phyloP scores from a whole-genome alignment of 371 early-diverging fungal genomes.

The Mortierella polycephala region DNA sequence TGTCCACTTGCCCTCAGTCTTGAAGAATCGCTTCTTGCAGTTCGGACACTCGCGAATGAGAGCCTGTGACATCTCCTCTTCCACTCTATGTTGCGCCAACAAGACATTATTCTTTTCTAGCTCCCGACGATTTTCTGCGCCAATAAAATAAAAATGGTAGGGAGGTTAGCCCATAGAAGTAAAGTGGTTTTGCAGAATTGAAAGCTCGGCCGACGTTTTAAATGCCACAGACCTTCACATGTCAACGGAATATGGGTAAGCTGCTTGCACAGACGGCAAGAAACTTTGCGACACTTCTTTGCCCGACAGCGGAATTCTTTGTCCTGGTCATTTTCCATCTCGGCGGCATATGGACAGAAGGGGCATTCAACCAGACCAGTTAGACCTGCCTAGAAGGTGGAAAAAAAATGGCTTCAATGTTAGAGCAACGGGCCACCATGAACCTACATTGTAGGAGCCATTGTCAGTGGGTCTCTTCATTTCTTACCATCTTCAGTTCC shows the following conservation, averaged over 20 bases:
- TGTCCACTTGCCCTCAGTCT: slow-evolving; percentile 44
- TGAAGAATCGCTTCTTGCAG: slow-evolving; percentile 55
- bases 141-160: background rate
- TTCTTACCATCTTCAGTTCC: slow-evolving; percentile 54
- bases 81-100: slow-evolving; percentile 57
- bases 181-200: no score
- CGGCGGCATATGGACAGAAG: slow-evolving; percentile 60
- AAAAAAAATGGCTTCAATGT: no score
- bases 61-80: slow-evolving; percentile 66
- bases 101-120: slow-evolving; percentile 43
- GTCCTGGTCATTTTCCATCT: slow-evolving; percentile 55
- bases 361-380: slow-evolving; percentile 60
- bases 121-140: slow-evolving; percentile 55
- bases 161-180: no score
- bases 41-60: slow-evolving; percentile 63
- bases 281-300: slow-evolving; percentile 52
- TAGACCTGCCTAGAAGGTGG: slow-evolving; percentile 50
- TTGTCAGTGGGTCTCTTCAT: background rate
- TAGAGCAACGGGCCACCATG: no score
- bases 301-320: slow-evolving; percentile 59
- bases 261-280: slow-evolving; percentile 58
- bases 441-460: background rate
- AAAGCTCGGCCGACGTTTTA: background rate
- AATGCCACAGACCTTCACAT: slow-evolving; percentile 55
- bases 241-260: slow-evolving; percentile 58